Evolutionary conservation across 139 green algal species (phyloP).

Genomic region (Trebouxia sp.): DNA sequence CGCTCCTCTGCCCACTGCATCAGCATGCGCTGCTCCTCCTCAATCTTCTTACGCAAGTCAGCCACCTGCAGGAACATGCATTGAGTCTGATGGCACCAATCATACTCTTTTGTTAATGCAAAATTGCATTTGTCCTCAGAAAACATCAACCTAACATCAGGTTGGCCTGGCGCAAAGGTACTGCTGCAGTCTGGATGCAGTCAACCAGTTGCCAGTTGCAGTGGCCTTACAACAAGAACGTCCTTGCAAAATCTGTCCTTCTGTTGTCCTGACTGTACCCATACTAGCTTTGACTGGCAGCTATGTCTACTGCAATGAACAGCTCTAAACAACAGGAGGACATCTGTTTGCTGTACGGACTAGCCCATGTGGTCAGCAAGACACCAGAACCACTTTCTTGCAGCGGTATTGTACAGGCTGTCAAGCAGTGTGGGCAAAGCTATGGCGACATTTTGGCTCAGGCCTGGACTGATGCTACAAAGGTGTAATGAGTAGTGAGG

Average conservation of each 20-base stretch:
- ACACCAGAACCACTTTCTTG: too few species aligned
- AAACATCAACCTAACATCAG: neutral
- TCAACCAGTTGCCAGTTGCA: neutral
- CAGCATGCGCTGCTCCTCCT: conserved; percentile 65
- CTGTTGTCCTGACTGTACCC: too few species aligned
- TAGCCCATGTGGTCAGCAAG: too few species aligned
- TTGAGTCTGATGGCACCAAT: neutral
- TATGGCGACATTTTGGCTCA: too few species aligned
- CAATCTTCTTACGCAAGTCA: conserved; percentile 46
- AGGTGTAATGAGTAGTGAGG: too few species aligned
- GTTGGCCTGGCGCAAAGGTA: neutral
- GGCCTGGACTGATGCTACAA: too few species aligned
- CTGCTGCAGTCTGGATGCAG: neutral
- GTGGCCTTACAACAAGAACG: neutral
- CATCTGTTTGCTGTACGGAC: too few species aligned
- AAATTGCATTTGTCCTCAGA: neutral
- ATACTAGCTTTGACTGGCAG: too few species aligned
- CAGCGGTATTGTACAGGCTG: too few species aligned
- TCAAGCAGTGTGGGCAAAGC: too few species aligned
- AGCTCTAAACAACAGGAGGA: too few species aligned
- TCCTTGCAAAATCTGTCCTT: neutral
- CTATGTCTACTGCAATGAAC: too few species aligned
- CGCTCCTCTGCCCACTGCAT: conserved; percentile 85
- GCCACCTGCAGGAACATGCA: conserved; percentile 36
- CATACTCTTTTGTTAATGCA: neutral